Base-by-base conservation (phyloP, 2,329 filamentous ascomycete species). In the Aspergillus chevalieri region DNA sequence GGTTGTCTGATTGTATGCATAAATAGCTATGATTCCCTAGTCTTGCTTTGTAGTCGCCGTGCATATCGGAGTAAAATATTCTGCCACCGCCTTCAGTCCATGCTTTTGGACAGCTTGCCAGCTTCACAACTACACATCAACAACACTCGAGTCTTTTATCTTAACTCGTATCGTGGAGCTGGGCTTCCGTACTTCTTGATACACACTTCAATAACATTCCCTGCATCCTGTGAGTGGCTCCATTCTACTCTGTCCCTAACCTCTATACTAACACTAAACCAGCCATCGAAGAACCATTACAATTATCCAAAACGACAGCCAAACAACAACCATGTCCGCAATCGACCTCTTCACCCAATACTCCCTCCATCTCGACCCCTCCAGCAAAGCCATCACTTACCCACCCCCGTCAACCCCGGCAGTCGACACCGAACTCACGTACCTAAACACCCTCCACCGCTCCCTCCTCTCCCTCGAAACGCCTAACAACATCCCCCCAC, bases 381-480 rank as follows among this genome's bases (percentile, higher is more conserved):
- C 83, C 58, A 86, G 86, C 64, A 95, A 95, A 76, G 77, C 84
- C 60, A 78, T 97, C 65, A 75, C 78, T 55, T 70, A 76, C 17
- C 66, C 76, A 52, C 69, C 74, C n/a, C 66, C 74, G 45, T 59
- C 66, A 17, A 17, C 17, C 22, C 56, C 68, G 44, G 64, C 70
- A 19, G 74, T 76, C 44, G 73, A 75, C 52, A 69, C 77, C 9
- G 85, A 89, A 67, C 83, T 96, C 58, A 73, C 78, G 30, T 75
- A 83, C 39, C 83, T 97, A 53, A 96, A 95, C 78, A 65, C 71
- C 46, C 82, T 96, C 46, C 88, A 95, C 81, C 83, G 83, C 58
- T 50, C 62, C 41, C 81, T 97, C 52, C 76, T 93, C 60, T 71
- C 72, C 48, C 80, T 89, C 58, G 78, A 82, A 43, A 73, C 74